Evolutionary conservation across 306 rosid species (phyloP), one percentile per base, ranked within the genome.

Genomic region (Canavalia gladiata): DNA sequence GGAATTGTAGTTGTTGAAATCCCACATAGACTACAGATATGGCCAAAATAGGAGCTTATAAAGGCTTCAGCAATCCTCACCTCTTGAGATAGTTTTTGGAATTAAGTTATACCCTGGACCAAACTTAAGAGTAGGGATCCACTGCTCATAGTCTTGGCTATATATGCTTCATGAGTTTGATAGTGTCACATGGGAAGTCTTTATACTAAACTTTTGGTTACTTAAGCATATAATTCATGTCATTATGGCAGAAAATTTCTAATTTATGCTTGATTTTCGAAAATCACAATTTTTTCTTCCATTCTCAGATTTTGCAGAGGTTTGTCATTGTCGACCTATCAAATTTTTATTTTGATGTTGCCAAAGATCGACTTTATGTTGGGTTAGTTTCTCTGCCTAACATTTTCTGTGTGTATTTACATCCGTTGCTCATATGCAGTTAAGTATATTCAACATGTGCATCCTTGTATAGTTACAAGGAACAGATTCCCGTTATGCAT

Each of bases 281-380:
- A 72, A 29, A 0, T 86, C 39, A 65, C 25, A 49, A 29, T 13
- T 72, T 74, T 51, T 63, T 4, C 52, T 7, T 46, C 58, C 64
- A 8, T 78, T 89, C 72, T 78, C 98, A 95, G 99, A 90, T 90
- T 83, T 86, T 93, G 72, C 99, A 95, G 89, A 89, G 97, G 84
- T 95, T 95, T 83, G 96, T 91, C 76, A 90, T 95, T 67, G 96
- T 95, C 79, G 99, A 93, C 91, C 89, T 95, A 47, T 95, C 99
- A 62, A 95, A 88, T 81, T 95, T 95, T 88, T 95, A 95, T 80
- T 89, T 95, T 50, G 99, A 95, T 83, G 94, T 91, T 56, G 98
- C 98, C 74, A 95, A 95, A 92, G 99, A 95, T 88, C 99, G 99
- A 55, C 95, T 95, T 68, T 95, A 95, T 75, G 97, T 93, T 68